A percentile compares a stretch with the other conserved stretches of the same genome.
These are phyloP conservation scores for Lepidium sativum DNA, from an alignment of 345 rosid genomes.

Conservation along the genomic window DNA sequence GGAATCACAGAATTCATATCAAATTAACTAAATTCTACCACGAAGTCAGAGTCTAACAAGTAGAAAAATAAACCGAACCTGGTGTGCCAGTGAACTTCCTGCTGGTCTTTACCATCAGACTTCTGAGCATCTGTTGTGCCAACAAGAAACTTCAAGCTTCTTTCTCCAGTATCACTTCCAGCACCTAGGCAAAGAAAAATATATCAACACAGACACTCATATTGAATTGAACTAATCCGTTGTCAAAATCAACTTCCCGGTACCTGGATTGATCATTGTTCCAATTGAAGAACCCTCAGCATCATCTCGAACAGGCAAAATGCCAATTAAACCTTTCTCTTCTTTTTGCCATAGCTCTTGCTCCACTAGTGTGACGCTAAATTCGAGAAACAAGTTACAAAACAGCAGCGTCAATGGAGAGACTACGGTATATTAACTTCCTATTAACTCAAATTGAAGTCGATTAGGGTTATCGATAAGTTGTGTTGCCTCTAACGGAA, in stretches of 20 bases:
- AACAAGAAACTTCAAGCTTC: slow-evolving; percentile 46
- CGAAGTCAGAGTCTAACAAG: background rate
- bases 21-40: background rate
- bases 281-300: slow-evolving; percentile 48
- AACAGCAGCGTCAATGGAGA: background rate
- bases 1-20: background rate
- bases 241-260: background rate
- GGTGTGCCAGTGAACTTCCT: slow-evolving; percentile 83
- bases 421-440: background rate
- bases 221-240: background rate
- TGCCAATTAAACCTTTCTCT: slow-evolving; percentile 90
- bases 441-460: background rate
- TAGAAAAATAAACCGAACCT: slow-evolving; percentile 37
- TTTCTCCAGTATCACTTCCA: slow-evolving; percentile 63
- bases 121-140: slow-evolving; percentile 63
- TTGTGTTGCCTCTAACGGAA: background rate
- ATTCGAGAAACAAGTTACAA: slow-evolving; percentile 13
- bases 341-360: slow-evolving; percentile 99
- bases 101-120: slow-evolving; percentile 71
- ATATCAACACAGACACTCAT: background rate
- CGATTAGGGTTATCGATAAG: background rate
- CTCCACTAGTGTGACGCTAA: slow-evolving; percentile 92
- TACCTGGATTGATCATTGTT: slow-evolving; percentile 51
- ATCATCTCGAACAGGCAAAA: slow-evolving; percentile 88
- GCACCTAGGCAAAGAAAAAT: slow-evolving; percentile 30